These are phyloP conservation scores for Diplodia mutila DNA, from an alignment of 2,329 filamentous ascomycete species.

Conservation along the genomic window DNA sequence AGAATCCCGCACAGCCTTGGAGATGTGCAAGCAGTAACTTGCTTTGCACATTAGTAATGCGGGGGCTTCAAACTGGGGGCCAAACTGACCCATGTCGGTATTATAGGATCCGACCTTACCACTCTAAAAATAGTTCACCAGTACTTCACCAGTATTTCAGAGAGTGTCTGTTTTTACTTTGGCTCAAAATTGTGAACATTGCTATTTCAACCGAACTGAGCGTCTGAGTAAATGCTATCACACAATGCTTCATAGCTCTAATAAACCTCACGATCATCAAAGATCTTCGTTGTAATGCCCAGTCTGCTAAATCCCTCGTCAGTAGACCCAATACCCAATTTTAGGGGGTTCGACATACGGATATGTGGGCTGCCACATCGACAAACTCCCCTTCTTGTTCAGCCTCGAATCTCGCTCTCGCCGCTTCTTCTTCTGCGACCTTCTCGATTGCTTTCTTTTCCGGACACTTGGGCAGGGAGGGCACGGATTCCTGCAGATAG, in stretches of 20 bases:
- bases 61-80: too few relatives aligned
- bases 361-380: not conserved
- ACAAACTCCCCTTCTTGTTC: not conserved
- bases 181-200: too few relatives aligned
- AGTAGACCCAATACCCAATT: not conserved
- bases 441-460: constrained; percentile 6
- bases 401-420: not conserved
- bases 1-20: too few relatives aligned
- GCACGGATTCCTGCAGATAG: not conserved
- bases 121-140: too few relatives aligned
- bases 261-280: not conserved
- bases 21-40: too few relatives aligned
- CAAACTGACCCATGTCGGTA: too few relatives aligned
- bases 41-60: too few relatives aligned
- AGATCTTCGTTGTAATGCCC: not conserved
- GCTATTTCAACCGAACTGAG: too few relatives aligned
- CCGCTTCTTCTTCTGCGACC: not conserved
- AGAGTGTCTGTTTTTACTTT: too few relatives aligned
- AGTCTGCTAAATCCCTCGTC: not conserved
- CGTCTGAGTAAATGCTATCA: not conserved
- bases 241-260: too few relatives aligned
- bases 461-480: not conserved
- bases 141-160: too few relatives aligned
- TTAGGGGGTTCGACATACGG: not conserved
- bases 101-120: too few relatives aligned